phyloP scores from a whole-genome alignment of 352 stramenopile genomes.

The Globisporangium abappressorium region DNA sequence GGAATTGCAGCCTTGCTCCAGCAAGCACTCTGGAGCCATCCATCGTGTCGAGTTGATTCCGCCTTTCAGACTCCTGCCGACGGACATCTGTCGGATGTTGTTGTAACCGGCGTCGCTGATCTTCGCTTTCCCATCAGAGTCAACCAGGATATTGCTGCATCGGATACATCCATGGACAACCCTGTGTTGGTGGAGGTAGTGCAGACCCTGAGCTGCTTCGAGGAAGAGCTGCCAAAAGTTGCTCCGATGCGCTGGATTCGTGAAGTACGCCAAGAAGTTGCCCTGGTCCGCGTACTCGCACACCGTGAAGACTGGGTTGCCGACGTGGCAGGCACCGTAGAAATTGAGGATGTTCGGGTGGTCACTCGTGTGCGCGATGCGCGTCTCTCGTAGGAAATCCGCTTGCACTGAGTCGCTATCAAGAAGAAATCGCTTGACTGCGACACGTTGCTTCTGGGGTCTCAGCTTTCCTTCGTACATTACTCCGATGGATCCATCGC shows the following conservation, averaged over 20 bases:
- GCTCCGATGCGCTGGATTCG: neutral
- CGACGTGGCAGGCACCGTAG: no score
- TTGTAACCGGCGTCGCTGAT: neutral
- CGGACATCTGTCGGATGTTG: neutral
- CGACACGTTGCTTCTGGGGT: no score
- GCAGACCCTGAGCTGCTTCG: neutral
- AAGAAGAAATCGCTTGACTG: no score
- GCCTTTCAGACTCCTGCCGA: neutral
- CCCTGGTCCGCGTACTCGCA: no score
- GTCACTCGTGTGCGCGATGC: no score
- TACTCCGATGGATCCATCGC: no score
- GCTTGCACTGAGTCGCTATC: no score
- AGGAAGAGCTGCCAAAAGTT: neutral
- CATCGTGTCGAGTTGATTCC: neutral
- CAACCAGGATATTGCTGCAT: neutral
- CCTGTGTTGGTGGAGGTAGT: neutral
- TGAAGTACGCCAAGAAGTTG: no score
- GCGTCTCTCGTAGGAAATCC: no score
- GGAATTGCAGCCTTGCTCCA: neutral
- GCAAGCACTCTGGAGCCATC: neutral
- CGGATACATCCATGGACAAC: neutral
- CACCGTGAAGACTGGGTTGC: no score
- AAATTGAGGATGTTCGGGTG: no score
- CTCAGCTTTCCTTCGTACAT: no score
- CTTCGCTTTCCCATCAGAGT: neutral